Evolutionary conservation across 805 yeast species (phyloP), one percentile per base, ranked within the genome.

Genomic region (Candida bentonensis): DNA sequence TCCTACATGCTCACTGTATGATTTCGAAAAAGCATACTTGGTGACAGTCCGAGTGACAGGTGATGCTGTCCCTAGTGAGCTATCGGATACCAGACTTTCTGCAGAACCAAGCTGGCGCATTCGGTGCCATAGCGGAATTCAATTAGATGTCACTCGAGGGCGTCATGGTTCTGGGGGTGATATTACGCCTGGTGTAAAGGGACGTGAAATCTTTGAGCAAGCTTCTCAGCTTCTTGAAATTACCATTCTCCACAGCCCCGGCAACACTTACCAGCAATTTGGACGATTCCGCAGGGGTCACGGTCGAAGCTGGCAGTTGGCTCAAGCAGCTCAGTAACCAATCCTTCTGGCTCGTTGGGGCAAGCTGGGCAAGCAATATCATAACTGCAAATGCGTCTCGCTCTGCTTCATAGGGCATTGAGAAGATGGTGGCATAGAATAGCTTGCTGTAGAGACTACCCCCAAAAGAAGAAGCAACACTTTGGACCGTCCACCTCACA

Each of bases 201-300:
- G 17, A 4, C 5, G 36, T 74, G 57, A 87, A 88, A 57, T 83
- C 89, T 53, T 77, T 74, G 42, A 86, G 64, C 40, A 82, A 70
- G 2, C 77, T 66, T 53, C 94, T 70, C 25, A 84, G 76, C 52
- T 82, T 71, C 61, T 92, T 74, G 59, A 69, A 78, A 62, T 87
- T 92, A 54, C 76, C 80, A 22, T 79, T 77, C 28, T 67, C 71
- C 39, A 56, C 26, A 11, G 60, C 54, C 1, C 48, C 44, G 3
- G 48, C 41, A 5, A 51, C 46, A 9, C 51, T 41, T 4, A 41
- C 43, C 26, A 78, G 53, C 49, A 85, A 66, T 55, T 82, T 82
- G 33, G 67, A 61, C 48, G 78, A 68, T 61, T 87, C 95, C 50
- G 73, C 76, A 3, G 63, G 68, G 43, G 78, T 73, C 15, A 83